Conservation (phyloP, 83 land plant species). For the Picea engelmannii region DNA sequence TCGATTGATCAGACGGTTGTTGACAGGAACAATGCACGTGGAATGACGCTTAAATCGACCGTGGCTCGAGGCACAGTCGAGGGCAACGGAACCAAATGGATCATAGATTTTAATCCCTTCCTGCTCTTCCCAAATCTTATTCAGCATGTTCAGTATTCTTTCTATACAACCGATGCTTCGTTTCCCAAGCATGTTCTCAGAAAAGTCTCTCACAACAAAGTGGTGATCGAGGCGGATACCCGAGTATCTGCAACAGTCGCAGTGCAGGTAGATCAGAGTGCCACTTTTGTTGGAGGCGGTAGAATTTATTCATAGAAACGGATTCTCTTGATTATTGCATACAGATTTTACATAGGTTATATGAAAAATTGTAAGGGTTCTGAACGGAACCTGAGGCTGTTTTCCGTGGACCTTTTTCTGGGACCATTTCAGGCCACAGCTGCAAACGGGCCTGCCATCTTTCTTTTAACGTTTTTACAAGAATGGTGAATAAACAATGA, state of each 20-base stretch:
- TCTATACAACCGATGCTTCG: conserved; percentile 16
- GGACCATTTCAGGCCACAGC: no score
- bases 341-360: no score
- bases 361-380: no score
- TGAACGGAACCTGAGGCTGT: no score
- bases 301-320: no score
- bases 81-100: conserved; percentile 57
- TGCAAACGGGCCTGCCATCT: no score
- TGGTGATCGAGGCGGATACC: conserved; percentile 45
- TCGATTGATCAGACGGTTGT: conserved; percentile 55
- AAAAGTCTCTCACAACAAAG: conserved; percentile 45
- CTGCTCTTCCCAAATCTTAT: conserved; percentile 67
- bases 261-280: conserved; percentile 66
- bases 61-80: conserved; percentile 43
- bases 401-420: no score
- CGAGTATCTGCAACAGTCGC: conserved; percentile 53
- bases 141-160: conserved; percentile 66
- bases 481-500: no score
- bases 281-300: background rate
- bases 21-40: conserved; percentile 61
- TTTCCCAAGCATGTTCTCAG: conserved; percentile 59
- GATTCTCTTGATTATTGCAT: no score
- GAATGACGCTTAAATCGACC: conserved; percentile 70
- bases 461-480: no score
- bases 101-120: conserved; percentile 49